These are phyloP conservation scores for Ziziphus jujuba DNA, from an alignment of 306 rosid genomes.

Conservation along the genomic window DNA sequence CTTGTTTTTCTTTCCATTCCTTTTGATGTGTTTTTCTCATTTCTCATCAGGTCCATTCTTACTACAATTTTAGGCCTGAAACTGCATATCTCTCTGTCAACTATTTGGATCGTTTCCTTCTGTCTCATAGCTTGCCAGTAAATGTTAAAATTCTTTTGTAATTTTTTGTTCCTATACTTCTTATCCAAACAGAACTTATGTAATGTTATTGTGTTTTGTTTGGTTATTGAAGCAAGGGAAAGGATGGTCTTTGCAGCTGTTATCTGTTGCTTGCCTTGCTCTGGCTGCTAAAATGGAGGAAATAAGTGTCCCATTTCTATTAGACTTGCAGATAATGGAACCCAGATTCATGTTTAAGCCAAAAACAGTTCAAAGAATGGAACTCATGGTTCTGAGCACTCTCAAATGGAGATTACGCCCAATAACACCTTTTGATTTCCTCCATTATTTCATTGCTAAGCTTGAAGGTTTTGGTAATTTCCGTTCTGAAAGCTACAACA, in stretches of 20 bases:
- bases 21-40: not conserved
- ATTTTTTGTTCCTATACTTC: not conserved
- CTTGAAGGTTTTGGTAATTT: conserved; percentile 24
- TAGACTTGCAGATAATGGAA: conserved; percentile 41
- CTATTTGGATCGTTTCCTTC: conserved; percentile 21
- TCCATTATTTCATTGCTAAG: conserved; percentile 32
- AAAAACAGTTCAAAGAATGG: conserved; percentile 49
- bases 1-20: not conserved
- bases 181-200: not conserved
- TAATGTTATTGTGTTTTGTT: not conserved
- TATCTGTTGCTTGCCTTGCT: conserved; percentile 47
- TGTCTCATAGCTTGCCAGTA: conserved; percentile 19
- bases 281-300: conserved; percentile 59
- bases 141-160: not conserved
- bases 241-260: conserved; percentile 43
- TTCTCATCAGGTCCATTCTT: conserved; percentile 42
- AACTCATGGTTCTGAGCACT: conserved; percentile 42
- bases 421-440: conserved; percentile 47
- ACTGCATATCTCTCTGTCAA: conserved; percentile 45
- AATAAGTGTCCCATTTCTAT: conserved; percentile 38
- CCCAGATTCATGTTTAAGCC: conserved; percentile 41
- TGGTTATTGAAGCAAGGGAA: conserved; percentile 35
- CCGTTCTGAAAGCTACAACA: conserved; percentile 8
- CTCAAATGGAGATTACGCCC: conserved; percentile 47
- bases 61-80: conserved; percentile 41